phyloP scores from a whole-genome alignment of 75 land plant species.

The Selaginella tamariscina region DNA sequence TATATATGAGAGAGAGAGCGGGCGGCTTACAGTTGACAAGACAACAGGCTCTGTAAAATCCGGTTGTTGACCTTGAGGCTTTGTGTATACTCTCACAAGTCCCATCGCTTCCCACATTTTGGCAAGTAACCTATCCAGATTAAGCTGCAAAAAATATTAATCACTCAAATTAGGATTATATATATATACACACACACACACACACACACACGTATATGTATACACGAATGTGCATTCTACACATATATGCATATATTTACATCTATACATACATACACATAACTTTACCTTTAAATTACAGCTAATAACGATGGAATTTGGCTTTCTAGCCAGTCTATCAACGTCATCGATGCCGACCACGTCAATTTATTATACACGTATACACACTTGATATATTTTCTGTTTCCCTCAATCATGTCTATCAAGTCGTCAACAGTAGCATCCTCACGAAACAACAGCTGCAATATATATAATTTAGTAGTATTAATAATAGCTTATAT shows the following conservation, averaged over 20 bases:
- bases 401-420: slow-evolving; percentile 95
- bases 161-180: background rate
- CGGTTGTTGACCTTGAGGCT: slow-evolving; percentile 99
- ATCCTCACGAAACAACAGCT: slow-evolving; percentile 93
- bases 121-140: slow-evolving; percentile 83
- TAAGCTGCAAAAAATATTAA: slow-evolving; percentile 40
- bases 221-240: background rate
- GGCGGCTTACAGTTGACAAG: slow-evolving; percentile 62
- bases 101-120: slow-evolving; percentile 99
- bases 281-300: slow-evolving; percentile 75
- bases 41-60: slow-evolving; percentile 93
- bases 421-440: slow-evolving; percentile 98
- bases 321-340: slow-evolving; percentile 81
- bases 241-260: slow-evolving; percentile 11
- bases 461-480: slow-evolving; percentile 14
- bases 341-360: slow-evolving; percentile 98
- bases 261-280: background rate
- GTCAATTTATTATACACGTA: slow-evolving; percentile 99
- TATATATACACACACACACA: background rate
- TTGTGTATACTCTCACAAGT: slow-evolving; percentile 91
- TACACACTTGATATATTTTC: slow-evolving; percentile 91
- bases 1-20: too few species aligned
- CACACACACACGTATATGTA: background rate
- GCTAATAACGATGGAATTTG: slow-evolving; percentile 94
- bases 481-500: too few species aligned